phyloP scores from a whole-genome alignment of 192 early-diverging fungal species.

The Coemansia sp. region DNA sequence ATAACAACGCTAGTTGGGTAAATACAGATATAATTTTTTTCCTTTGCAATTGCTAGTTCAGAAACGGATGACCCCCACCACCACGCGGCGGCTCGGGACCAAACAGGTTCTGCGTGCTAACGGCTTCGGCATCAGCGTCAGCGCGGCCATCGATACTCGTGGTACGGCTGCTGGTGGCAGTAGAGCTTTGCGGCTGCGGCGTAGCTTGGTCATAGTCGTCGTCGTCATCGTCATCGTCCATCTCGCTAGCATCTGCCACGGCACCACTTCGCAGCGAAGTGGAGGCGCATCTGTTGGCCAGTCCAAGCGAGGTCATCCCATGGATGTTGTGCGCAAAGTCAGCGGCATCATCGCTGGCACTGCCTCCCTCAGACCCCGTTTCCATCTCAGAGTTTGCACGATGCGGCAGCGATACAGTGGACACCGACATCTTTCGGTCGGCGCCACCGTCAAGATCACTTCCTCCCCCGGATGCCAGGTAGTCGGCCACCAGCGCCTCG shows the following conservation, averaged over 20 bases:
- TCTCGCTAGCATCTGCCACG: constrained; percentile 26
- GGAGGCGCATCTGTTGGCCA: constrained; percentile 11
- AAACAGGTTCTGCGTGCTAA: not conserved
- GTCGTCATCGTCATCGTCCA: constrained; percentile 12
- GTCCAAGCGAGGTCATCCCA: constrained; percentile 15
- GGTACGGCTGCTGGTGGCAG: constrained; percentile 1
- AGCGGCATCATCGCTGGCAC: constrained; percentile 7
- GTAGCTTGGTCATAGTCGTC: too few relatives aligned
- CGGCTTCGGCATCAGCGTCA: not conserved
- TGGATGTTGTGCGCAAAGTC: not conserved
- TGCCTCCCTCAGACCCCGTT: not conserved
- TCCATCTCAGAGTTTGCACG: not conserved
- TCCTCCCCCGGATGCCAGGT: not conserved
- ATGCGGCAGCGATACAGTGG: not conserved
- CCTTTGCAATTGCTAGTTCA: not conserved
- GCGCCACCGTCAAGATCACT: not conserved
- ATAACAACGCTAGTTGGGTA: too few relatives aligned
- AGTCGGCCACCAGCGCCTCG: constrained; percentile 22
- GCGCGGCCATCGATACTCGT: not conserved
- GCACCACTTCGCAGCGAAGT: too few relatives aligned
- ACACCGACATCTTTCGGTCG: not conserved
- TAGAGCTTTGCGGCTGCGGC: constrained; percentile 2
- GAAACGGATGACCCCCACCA: not conserved
- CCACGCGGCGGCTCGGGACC: not conserved
- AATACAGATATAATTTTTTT: too few relatives aligned